Base-by-base conservation (phyloP, 1,284 basidiomycete genomes). In the Pterulicium gracile region DNA sequence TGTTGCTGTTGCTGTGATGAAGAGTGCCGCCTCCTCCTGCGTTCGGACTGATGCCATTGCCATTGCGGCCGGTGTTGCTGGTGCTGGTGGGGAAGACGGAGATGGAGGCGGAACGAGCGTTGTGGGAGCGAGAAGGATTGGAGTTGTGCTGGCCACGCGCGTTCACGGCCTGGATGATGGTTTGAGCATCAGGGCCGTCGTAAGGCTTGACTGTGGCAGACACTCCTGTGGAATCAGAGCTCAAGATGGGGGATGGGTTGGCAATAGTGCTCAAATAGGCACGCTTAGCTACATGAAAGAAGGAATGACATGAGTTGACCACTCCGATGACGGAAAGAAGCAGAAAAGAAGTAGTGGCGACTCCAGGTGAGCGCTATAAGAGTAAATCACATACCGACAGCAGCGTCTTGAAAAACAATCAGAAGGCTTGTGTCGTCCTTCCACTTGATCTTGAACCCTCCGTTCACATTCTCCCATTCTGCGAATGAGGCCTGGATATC, bases 361-460 rank as follows among this genome's bases (percentile, higher is more conserved):
- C n/a, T 32, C 27, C 10, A 45, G 47, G 40, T 35, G 42, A 20
- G 27, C 18, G 18, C n/a, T 40, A 13, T 10, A 48, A 20, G 3
- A 39, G 23, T 2, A 10, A 17, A 48, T 36, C 44, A 75, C 87
- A 71, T 60, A 92, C 89, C 86, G 49, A 83, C 75, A 48, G 77
- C 70, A 51, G 87, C 79, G 64, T 93, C 88, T 55, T 80, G 78
- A 62, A 99, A 99, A 52, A 99, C 93, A 58, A 98, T 86, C 58
- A 96, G 71, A 39, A 95, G 88, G 59, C 88, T 94, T 42, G 89
- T 93, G 64, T 99, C 95, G 65, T 99, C 92, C 55, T 84, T 79
- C 95, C 95, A 99, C 65, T 98, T 98, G 65, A 99, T 96, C 72
- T 93, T 91, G 73, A 96, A 97, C 15, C 94, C 95, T 32, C 93